These are phyloP conservation scores for Solanum microdontum DNA, from an alignment of 257 asterid genomes.

Conservation along the genomic window DNA sequence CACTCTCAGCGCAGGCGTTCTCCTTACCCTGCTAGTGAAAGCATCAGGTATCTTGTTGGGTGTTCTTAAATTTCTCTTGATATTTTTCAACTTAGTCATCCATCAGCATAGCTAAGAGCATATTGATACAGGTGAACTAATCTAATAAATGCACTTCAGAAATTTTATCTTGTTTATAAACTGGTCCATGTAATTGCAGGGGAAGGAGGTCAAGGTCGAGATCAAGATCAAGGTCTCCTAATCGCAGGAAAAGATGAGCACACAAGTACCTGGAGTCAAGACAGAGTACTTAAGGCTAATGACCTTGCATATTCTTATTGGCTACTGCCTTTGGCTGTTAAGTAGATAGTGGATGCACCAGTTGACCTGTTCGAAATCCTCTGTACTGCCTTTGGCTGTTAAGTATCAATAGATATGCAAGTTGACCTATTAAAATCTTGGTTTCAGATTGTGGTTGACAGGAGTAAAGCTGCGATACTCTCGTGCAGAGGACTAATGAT, in stretches of 20 bases:
- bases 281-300: neutral
- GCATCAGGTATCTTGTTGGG: conserved; percentile 52
- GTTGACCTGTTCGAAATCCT: neutral
- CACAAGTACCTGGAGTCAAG: neutral
- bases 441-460: neutral
- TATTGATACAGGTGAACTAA: conserved; percentile 57
- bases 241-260: conserved; percentile 39
- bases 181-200: conserved; percentile 36
- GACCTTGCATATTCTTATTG: neutral
- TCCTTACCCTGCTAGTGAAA: conserved; percentile 88
- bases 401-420: neutral
- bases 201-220: conserved; percentile 51
- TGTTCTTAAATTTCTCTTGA: conserved; percentile 11
- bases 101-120: conserved; percentile 15
- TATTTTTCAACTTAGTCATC: conserved; percentile 9
- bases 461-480: neutral
- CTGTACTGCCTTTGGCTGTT: neutral
- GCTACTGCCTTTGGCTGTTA: neutral
- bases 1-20: conserved; percentile 97
- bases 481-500: neutral
- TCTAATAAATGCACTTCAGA: neutral
- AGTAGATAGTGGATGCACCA: neutral
- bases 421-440: neutral
- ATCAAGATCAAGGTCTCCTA: conserved; percentile 80
- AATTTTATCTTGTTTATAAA: conserved; percentile 13